These are phyloP conservation scores for Podospora australis DNA, from an alignment of 495 filamentous ascomycete genomes.

Conservation along the genomic window DNA sequence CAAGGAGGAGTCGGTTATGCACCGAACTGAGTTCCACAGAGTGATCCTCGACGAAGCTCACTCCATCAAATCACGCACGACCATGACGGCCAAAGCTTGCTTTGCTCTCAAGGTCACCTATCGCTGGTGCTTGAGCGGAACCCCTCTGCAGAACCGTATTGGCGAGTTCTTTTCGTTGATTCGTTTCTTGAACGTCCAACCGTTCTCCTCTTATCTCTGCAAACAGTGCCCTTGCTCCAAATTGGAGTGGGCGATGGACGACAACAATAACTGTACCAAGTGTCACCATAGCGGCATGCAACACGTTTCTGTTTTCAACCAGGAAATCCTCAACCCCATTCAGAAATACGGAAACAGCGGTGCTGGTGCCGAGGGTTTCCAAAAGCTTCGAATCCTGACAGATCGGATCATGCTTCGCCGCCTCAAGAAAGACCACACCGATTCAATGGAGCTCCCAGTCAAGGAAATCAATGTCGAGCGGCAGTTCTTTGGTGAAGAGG, in stretches of 20 bases:
- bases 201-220: slow-evolving; percentile 92
- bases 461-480: slow-evolving; percentile 89
- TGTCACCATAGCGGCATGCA: slow-evolving; percentile 66
- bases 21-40: slow-evolving; percentile 81
- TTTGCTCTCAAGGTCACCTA: slow-evolving; percentile 80
- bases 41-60: slow-evolving; percentile 95
- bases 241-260: slow-evolving; percentile 75
- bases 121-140: slow-evolving; percentile 93
- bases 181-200: slow-evolving; percentile 77
- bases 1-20: slow-evolving; percentile 77
- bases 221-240: slow-evolving; percentile 70
- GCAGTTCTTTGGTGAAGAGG: slow-evolving; percentile 91
- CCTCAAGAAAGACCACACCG: slow-evolving; percentile 83
- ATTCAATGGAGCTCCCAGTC: slow-evolving; percentile 89
- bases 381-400: slow-evolving; percentile 77
- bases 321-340: slow-evolving; percentile 84
- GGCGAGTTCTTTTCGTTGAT: slow-evolving; percentile 95
- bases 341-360: slow-evolving; percentile 46
- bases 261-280: slow-evolving; percentile 56
- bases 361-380: slow-evolving; percentile 57
- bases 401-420: slow-evolving; percentile 91
- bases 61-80: slow-evolving; percentile 84
- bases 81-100: slow-evolving; percentile 88
- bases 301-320: slow-evolving; percentile 93
- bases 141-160: slow-evolving; percentile 91